Percentiles rank a stretch among this genome's conserved stretches.
phyloP scores from a whole-genome alignment of 768 basidiomycete species.

The Coprinopsis strossmayeri region DNA sequence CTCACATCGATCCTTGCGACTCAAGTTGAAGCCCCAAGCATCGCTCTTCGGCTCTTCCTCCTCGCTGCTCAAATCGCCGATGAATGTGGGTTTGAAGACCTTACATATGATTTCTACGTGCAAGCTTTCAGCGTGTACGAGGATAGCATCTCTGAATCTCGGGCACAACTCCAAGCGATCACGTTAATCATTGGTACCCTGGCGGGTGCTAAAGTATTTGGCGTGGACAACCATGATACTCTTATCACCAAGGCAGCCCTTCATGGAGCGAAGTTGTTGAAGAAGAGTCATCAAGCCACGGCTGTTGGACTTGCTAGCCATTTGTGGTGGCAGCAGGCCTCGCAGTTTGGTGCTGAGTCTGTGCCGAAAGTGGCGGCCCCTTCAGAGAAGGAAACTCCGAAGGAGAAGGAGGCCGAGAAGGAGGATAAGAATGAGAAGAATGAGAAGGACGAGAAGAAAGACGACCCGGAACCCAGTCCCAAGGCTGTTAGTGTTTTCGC shows the following conservation, averaged over 20 bases:
- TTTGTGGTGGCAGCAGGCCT: slow-evolving; percentile 89
- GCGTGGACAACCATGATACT: slow-evolving; percentile 93
- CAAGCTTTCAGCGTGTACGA: slow-evolving; percentile 98
- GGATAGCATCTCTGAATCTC: slow-evolving; percentile 92
- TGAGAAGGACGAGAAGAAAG: slow-evolving; percentile 32
- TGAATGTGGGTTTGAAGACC: slow-evolving; percentile 91
- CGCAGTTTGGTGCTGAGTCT: slow-evolving; percentile 3
- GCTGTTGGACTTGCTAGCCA: slow-evolving; percentile 95
- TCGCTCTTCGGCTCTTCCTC: slow-evolving; percentile 90
- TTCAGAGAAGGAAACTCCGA: slow-evolving; percentile 31
- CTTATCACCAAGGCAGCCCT: slow-evolving; percentile 98
- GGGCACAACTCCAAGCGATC: slow-evolving; percentile 96
- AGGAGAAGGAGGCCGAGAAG: slow-evolving; percentile 25
- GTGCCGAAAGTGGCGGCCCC: slow-evolving; percentile 8
- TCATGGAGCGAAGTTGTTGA: slow-evolving; percentile 91
- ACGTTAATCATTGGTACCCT: slow-evolving; percentile 90
- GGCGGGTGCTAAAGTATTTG: slow-evolving; percentile 86
- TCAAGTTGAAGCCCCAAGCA: slow-evolving; percentile 87
- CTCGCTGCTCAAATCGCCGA: slow-evolving; percentile 94
- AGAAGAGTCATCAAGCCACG: slow-evolving; percentile 96
- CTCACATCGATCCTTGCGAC: slow-evolving; percentile 89
- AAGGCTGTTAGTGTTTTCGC: slow-evolving; percentile 48
- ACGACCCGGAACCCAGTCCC: slow-evolving; percentile 30
- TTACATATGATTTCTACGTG: slow-evolving; percentile 96
- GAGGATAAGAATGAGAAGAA: slow-evolving; percentile 35